Conservation (phyloP, 1,139 yeast species). For the Pichia sp. region DNA sequence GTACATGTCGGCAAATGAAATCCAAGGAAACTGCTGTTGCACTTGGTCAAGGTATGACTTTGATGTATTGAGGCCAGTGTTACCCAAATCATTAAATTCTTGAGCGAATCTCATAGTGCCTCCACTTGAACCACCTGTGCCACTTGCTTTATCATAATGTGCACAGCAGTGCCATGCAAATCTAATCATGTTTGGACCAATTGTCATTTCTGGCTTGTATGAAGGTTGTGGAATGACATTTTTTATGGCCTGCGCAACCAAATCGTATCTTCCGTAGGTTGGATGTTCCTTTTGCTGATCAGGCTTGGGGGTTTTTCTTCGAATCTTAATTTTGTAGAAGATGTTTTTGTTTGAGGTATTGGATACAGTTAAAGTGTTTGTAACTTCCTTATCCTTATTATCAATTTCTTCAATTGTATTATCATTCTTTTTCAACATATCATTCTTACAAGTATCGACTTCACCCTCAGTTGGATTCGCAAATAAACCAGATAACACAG, state of each 20-base stretch:
- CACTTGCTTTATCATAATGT: slow-evolving; percentile 46
- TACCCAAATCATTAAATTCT: slow-evolving; percentile 44
- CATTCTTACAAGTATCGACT: neutral
- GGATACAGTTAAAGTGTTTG: neutral
- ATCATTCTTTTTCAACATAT: neutral
- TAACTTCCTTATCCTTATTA: neutral
- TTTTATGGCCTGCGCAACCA: slow-evolving; percentile 23
- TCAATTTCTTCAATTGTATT: neutral
- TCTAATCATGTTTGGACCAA: slow-evolving; percentile 57
- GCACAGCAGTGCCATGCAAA: slow-evolving; percentile 72
- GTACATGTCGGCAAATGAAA: slow-evolving; percentile 60
- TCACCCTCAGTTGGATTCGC: neutral
- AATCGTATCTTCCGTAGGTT: slow-evolving; percentile 23
- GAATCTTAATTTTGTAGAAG: slow-evolving; percentile 23
- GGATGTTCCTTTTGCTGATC: slow-evolving; percentile 14
- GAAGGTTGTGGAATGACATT: slow-evolving; percentile 21
- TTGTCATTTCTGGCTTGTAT: slow-evolving; percentile 53
- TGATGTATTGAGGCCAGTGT: slow-evolving; percentile 54
- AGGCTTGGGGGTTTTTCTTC: slow-evolving; percentile 14
- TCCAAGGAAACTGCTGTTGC: slow-evolving; percentile 50
- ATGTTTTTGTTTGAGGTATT: slow-evolving; percentile 4
- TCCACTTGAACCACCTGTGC: slow-evolving; percentile 65
- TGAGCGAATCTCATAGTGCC: slow-evolving; percentile 53
- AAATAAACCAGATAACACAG: slow-evolving; percentile 7
- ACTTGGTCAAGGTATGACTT: slow-evolving; percentile 50